A percentile compares a stretch with the other conserved stretches of the same genome.
These are phyloP conservation scores for Sporothrix sp. DNA, from an alignment of 2,329 filamentous ascomycete genomes.

Conservation along the genomic window DNA sequence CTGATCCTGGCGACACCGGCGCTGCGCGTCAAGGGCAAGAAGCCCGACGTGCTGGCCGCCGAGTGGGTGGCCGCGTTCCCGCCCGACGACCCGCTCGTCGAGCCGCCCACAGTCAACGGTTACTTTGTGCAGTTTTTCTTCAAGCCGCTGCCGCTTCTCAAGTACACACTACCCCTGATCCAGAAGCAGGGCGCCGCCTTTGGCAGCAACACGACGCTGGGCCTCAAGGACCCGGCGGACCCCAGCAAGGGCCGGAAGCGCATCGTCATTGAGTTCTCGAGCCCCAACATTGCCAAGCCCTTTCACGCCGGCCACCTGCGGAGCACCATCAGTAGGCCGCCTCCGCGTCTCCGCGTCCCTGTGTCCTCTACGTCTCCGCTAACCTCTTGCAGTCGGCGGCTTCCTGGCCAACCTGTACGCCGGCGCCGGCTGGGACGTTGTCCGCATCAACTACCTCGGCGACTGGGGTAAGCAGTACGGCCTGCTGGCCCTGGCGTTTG, in stretches of 20 bases:
- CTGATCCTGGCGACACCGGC: slow-evolving; percentile 68
- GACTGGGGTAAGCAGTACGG: slow-evolving; percentile 76
- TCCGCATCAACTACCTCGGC: slow-evolving; percentile 67
- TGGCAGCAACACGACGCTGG: slow-evolving; percentile 53
- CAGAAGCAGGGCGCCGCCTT: slow-evolving; percentile 51
- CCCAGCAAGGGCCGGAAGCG: slow-evolving; percentile 52
- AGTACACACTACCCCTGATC: slow-evolving; percentile 60
- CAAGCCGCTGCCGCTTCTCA: slow-evolving; percentile 55
- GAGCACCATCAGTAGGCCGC: slow-evolving; percentile 52
- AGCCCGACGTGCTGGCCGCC: slow-evolving; percentile 50
- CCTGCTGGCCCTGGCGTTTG: slow-evolving; percentile 63
- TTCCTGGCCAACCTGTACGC: slow-evolving; percentile 66
- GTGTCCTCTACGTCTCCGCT: background rate
- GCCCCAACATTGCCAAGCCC: slow-evolving; percentile 78
- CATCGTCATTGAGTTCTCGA: slow-evolving; percentile 71
- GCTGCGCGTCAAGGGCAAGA: slow-evolving; percentile 64
- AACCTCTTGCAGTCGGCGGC: slow-evolving; percentile 44
- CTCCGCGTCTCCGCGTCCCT: background rate
- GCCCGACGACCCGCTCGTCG: slow-evolving; percentile 54
- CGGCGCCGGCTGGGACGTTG: slow-evolving; percentile 61
- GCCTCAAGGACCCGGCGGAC: slow-evolving; percentile 52
- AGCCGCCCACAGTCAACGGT: slow-evolving; percentile 56
- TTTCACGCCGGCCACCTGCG: slow-evolving; percentile 72
- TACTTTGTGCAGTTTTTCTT: slow-evolving; percentile 74
- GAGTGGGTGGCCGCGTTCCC: slow-evolving; percentile 53